Evolutionary conservation across 2,329 filamentous ascomycete genomes (phyloP), one percentile per base, ranked within the genome.

Genomic region (Pseudonectria buxi): DNA sequence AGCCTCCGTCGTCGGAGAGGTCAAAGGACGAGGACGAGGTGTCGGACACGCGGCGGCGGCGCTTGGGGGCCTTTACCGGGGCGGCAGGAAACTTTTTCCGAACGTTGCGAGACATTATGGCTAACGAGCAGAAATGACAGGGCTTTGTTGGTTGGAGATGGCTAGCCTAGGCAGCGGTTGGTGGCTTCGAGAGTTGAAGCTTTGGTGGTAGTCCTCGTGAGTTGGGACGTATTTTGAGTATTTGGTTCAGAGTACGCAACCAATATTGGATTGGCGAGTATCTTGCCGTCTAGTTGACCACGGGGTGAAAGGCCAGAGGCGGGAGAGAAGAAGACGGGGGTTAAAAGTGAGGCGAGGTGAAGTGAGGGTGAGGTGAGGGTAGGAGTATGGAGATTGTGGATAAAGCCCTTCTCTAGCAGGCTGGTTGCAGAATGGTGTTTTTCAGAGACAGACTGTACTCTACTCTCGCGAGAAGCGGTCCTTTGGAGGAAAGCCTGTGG

Each of bases 1-100:
- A 87, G 37, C 78, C 81, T 35, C 73, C 77, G 33, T 87, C 83
- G 40, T 87, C 83, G 40, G 81, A 82, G 6, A 78, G 64, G 50
- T 76, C 64, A 37, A 74, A 59, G 2, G 74, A 75, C 9, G 75
- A 76, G 4, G 74, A 74, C 6, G 73, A 74, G 6, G 66, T 63
- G 48, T 69, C 65, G 22, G 72, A 76, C 39, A 57, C 63, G 33
- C 71, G 64, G 43, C 74, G 71, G 44, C 64, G 51, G 16, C 51
- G 51, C 43, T 59, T 69, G 43, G 59, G 50, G 31, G 55, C 58
- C 56, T 68, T 71, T 56, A 59, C 57, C 45, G 67, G 64, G 35
- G 62, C 59, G 35, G 58, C 51, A 37, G 64, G 59, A 42, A 57
- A 55, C 46, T 71, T 75, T 53, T 65, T 64, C 37, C 68, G 67